phyloP scores from a whole-genome alignment of 164 flowering plant species.

The Berberis vulgaris region DNA sequence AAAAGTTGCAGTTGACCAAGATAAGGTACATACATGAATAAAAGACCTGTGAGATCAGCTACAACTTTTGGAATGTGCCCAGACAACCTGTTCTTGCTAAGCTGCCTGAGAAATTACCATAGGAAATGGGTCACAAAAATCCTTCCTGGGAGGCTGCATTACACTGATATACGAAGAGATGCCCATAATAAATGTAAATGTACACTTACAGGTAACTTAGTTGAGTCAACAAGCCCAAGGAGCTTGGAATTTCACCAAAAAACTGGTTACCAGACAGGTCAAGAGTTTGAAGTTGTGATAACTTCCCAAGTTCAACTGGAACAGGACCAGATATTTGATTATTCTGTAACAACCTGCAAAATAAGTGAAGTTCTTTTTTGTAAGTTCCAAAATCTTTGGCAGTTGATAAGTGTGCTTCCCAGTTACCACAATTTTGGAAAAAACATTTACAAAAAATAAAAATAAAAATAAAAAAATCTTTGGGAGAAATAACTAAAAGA shows the following conservation, averaged over 20 bases:
- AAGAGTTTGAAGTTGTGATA: conserved; percentile 62
- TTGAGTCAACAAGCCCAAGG: conserved; percentile 60
- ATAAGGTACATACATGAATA: conserved; percentile 71
- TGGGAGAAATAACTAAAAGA: no score
- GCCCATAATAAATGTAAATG: background rate
- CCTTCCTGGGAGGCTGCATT: background rate
- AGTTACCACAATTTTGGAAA: no score
- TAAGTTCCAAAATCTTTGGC: no score
- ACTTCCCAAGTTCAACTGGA: conserved; percentile 78
- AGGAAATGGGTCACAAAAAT: conserved; percentile 7
- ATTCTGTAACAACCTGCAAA: conserved; percentile 74
- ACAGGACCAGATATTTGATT: conserved; percentile 68
- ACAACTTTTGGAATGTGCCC: conserved; percentile 70
- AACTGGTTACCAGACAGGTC: conserved; percentile 86
- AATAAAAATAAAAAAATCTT: no score
- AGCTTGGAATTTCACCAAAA: conserved; percentile 70
- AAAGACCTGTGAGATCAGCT: conserved; percentile 75
- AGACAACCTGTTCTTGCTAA: conserved; percentile 59
- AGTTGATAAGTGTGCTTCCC: no score
- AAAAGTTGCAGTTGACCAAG: conserved; percentile 4
- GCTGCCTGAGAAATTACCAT: conserved; percentile 54
- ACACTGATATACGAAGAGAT: background rate
- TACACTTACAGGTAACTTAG: conserved; percentile 78
- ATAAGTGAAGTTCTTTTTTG: no score
- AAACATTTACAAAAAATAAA: no score